Base-by-base conservation (phyloP, 2,329 filamentous ascomycete genomes). In the Pseudogymnoascus sp. region DNA sequence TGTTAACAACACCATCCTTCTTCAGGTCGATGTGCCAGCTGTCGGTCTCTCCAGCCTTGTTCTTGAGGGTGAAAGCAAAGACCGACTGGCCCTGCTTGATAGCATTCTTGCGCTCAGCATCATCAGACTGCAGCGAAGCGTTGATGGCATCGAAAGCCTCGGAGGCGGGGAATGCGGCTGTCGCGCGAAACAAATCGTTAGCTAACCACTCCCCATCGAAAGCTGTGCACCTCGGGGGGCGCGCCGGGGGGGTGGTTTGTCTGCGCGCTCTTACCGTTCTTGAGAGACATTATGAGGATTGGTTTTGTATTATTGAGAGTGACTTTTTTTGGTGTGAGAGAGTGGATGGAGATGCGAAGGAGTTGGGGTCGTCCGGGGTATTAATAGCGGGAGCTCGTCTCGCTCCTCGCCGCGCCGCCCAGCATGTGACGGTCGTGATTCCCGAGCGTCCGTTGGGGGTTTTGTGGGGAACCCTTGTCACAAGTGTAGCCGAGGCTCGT, bases 11-110 rank as follows among this genome's bases (percentile, higher is more conserved):
- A 64, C 94, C 94, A 63, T 86, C 88, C 70, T 95, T 82, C 81
- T 96, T 96, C 63, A 99, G 84, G 74, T 99, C 94, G 67, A 99
- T 89, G 78, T 95, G 84, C 94, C 94, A 99, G 76, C 84, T 88
- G 70, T 90, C 85, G 61, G 85, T 85, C 74, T 92, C 83, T 68
- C 90, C 90, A 21, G 80, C 80, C 61, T 78, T 75, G 81, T 99
- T 99, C 82, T 95, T 97, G 66, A 99, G 79, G 59, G 84, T 90
- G 77, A 99, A 97, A 63, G 86, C 86, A 74, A 95, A 96, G 73
- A 97, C 79, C 63, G 88, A 90, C 69, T 87, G 87, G 71, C 85
- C 92, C 72, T 90, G 84, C 76, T 95, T 92, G 74, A 97, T 86
- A 67, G 92, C 92, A 66, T 91, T 86, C 77, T 95, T 88, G 76